Evolutionary conservation across 2,329 filamentous ascomycete species (phyloP), one percentile per base, ranked within the genome.

Genomic region (Gnomoniopsis smithogilvyi): DNA sequence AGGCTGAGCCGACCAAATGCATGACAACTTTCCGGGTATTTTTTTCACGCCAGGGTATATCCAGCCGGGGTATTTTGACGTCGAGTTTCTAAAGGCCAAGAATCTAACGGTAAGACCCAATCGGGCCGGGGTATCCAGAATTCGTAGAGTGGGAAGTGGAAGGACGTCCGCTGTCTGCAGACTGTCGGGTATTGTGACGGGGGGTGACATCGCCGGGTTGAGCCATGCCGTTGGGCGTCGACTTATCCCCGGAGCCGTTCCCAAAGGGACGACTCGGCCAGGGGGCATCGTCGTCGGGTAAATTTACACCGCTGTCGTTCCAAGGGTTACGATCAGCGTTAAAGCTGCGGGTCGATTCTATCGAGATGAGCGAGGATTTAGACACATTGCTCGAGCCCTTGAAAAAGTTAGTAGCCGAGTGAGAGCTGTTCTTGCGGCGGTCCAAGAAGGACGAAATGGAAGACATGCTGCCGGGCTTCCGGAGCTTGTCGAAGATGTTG

Each of bases 241-340:
- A 74, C 73, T 88, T 89, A 70, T 80, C 81, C 72, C 88, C 78
- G 68, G 80, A 79, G 70, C 84, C 86, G 72, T 86, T 90, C 69
- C 84, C 82, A 66, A 87, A 83, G 67, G 85, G 84, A 64, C 85
- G 84, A 54, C 76, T 76, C 54, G 80, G 75, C 85, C 85, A 88
- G 43, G 82, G 81, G 72, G 85, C 84, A 67, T 97, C 92, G 64
- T 96, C 92, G 68, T 97, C 94, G 63, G 90, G 82, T 66, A 97
- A 86, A 72, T 97, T 97, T 71, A 97, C 92, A 68, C 93, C 94
- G 70, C 92, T 96, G 73, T 98, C 94, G 73, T 97, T 97, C 94
- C 94, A 98, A 63, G 93, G 93, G 76, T 97, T 96, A 74, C 93
- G 90, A 74, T 96, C 96, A 66, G 92, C 92, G 64, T 88, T 87